Conservation (phyloP, 2,329 filamentous ascomycete species). For the Cladobotryum protrusum region DNA sequence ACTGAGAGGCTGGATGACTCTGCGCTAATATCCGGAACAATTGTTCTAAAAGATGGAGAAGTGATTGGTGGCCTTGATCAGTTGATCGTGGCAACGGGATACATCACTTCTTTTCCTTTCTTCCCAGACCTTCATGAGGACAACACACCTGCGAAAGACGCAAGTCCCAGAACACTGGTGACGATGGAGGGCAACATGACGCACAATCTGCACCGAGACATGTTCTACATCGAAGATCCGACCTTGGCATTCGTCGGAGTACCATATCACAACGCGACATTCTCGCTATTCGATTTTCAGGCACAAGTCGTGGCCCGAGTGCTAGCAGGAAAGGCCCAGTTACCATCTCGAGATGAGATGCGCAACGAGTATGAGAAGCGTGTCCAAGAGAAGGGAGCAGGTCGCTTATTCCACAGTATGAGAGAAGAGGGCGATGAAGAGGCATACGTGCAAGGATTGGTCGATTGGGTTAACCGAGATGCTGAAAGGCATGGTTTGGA, state of each 20-base stretch:
- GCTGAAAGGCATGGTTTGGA: neutral
- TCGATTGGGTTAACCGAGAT: neutral
- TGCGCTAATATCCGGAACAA: neutral
- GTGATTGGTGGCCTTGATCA: neutral
- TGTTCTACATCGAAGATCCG: constrained; percentile 65
- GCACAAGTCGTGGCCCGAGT: neutral
- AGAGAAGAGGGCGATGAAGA: neutral
- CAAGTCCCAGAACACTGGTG: constrained; percentile 45
- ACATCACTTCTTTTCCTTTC: neutral
- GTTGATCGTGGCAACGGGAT: neutral
- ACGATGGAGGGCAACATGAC: constrained; percentile 55
- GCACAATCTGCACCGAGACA: constrained; percentile 64
- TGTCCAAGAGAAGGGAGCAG: neutral
- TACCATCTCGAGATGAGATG: neutral
- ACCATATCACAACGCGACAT: constrained; percentile 60
- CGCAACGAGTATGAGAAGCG: neutral
- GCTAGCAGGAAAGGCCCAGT: neutral
- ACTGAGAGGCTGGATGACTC: neutral
- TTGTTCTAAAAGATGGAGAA: neutral
- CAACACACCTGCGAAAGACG: neutral
- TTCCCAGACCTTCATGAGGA: neutral
- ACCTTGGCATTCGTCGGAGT: constrained; percentile 58
- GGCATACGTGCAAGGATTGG: neutral
- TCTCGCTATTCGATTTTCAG: constrained; percentile 25
- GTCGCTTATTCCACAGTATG: neutral